Percentiles rank a stretch among this genome's conserved stretches.
phyloP scores from a whole-genome alignment of 2,329 filamentous ascomycete genomes.

The Exophiala phaeomuriformis region DNA sequence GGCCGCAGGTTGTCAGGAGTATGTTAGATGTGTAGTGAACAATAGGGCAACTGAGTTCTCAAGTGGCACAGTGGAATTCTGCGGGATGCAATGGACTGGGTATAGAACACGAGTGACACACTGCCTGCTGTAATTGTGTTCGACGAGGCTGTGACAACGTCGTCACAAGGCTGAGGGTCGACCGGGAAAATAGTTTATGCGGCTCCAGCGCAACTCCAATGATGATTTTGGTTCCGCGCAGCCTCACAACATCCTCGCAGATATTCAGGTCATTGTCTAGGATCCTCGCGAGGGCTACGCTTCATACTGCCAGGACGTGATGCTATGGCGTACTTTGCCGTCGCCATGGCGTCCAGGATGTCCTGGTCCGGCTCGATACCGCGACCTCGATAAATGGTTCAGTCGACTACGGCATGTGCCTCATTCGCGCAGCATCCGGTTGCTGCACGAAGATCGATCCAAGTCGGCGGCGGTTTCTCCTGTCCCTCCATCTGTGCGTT shows the following conservation, averaged over 20 bases:
- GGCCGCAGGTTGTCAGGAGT: conserved; percentile 34
- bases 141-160: not conserved
- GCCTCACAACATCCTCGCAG: not conserved
- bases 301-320: conserved; percentile 8
- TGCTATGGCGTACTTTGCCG: conserved; percentile 17
- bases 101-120: too few species aligned
- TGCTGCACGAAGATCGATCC: conserved; percentile 3
- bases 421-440: not conserved
- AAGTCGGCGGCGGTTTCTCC: not conserved
- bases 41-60: not conserved
- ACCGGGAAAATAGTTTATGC: conserved; percentile 1
- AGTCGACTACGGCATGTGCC: not conserved
- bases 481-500: conserved; percentile 1
- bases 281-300: not conserved
- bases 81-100: too few species aligned
- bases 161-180: not conserved
- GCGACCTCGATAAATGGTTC: not conserved
- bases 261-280: not conserved
- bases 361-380: not conserved
- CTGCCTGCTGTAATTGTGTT: not conserved
- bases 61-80: not conserved
- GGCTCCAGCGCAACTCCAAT: not conserved
- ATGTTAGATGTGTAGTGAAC: conserved; percentile 39
- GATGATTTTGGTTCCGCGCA: not conserved
- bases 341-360: conserved; percentile 14